These are phyloP conservation scores for Acanthamoeba triangularis DNA, from an alignment of 208 protist species.

Conservation along the genomic window DNA sequence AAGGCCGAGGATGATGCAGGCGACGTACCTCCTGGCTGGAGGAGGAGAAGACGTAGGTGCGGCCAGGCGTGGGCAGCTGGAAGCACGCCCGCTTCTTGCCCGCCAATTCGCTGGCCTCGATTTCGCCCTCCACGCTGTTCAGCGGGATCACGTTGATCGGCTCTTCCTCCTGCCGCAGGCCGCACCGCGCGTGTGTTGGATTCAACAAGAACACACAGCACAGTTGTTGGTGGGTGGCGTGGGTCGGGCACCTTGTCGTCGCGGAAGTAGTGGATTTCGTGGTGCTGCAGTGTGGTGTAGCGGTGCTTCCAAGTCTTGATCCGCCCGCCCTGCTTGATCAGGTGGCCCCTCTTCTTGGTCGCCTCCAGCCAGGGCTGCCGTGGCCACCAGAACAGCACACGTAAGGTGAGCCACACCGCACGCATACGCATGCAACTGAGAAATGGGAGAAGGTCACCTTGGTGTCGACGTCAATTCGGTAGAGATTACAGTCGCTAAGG, in stretches of 20 bases:
- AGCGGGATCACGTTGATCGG: constrained; percentile 24
- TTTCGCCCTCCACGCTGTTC: neutral
- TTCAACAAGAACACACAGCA: neutral
- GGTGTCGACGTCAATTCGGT: constrained; percentile 35
- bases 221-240: no score
- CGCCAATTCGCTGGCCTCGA: neutral
- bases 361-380: constrained; percentile 16
- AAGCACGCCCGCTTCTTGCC: constrained; percentile 21
- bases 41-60: constrained; percentile 47
- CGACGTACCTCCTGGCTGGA: neutral
- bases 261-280: neutral
- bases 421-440: neutral
- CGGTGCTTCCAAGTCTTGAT: constrained; percentile 64
- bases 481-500: constrained; percentile 41
- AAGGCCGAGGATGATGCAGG: no score
- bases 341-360: neutral
- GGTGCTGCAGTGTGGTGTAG: neutral
- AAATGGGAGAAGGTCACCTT: neutral
- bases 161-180: neutral
- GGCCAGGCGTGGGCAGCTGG: neutral
- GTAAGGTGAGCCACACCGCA: neutral
- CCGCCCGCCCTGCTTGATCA: constrained; percentile 42
- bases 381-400: neutral
- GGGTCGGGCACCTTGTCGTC: neutral
- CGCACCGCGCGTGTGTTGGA: neutral